Evolutionary conservation across 1,284 basidiomycete species (phyloP).

Genomic region (Tetrapyrgos nigripes): DNA sequence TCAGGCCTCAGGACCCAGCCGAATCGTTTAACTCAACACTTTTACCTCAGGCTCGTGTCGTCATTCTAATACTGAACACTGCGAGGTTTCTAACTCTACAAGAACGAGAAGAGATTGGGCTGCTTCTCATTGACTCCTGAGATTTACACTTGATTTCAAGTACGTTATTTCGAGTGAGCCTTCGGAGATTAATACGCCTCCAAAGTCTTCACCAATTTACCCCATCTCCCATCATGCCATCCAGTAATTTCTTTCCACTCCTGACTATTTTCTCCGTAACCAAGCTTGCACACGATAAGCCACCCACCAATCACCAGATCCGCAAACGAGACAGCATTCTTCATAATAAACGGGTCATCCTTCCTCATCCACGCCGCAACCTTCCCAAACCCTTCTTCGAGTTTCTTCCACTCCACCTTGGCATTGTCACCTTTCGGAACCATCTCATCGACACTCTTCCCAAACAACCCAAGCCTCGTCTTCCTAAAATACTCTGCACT

Average conservation of each 20-base stretch:
- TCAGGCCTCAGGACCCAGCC: no score
- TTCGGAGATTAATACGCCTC: conserved; percentile 35
- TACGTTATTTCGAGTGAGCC: no score
- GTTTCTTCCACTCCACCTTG: conserved; percentile 31
- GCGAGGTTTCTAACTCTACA: no score
- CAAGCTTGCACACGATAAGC: conserved; percentile 33
- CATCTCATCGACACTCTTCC: no score
- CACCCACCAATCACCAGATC: conserved; percentile 36
- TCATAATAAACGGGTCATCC: conserved; percentile 34
- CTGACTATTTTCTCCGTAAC: conserved; percentile 18
- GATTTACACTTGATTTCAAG: no score
- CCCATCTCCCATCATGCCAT: conserved; percentile 43
- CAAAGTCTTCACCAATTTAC: conserved; percentile 28
- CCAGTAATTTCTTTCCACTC: conserved; percentile 32
- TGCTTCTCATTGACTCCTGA: no score
- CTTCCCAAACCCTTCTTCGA: conserved; percentile 26
- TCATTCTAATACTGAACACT: no score
- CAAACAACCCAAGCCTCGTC: conserved; percentile 32
- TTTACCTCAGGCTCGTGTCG: no score
- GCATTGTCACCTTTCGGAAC: no score
- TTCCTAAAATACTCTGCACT: conserved; percentile 37
- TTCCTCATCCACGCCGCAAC: conserved; percentile 34
- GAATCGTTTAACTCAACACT: no score
- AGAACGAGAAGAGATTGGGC: no score
- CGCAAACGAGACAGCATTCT: conserved; percentile 35